Base-by-base conservation (phyloP, 257 asterid genomes). In the Solanum neorickii region DNA sequence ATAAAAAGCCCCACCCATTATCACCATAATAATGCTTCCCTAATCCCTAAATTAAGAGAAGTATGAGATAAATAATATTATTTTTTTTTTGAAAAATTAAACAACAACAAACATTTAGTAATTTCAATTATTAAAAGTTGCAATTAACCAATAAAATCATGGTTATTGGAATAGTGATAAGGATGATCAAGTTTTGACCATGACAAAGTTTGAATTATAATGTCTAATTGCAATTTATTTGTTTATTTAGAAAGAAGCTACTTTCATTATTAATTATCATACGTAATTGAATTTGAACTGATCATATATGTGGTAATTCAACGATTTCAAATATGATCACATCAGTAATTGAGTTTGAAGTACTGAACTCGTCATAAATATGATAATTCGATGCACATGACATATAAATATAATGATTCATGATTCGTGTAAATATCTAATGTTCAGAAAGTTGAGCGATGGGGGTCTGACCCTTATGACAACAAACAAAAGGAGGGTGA, bases 1-100 rank as follows among this genome's bases (percentile, higher is more conserved):
- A 86, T 84, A 84, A 68, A 88, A 90, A 86, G 88, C 82, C 89
- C 87, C 92, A 87, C 89, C 88, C 87, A 87, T 86, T 87, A 75
- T 85, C 70, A 82, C 59, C 20, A 44, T 52, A 76, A 87, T 76
- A 76, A 86, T 75, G 27, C 75, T n/a, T 39, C 69, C n/a, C 59
- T 29, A 75, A 59, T 39, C 69, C n/a, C 59, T 29, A 75, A 59
- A 76, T 47, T 69, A 85, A n/a, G 78, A 47, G 62, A 83, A 59
- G 9, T 23, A 82, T 37, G 37, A 37, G 52, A 60, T 65, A 23
- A 60, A 2, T 49, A 76, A 13, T 59, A 46, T 0, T 23, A 25
- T 0, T 23, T 25, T 47, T 25, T 65, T 65, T 0, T 0, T 12
- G 6, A 1, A 66, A 60, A 35, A 15, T 68, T 2, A 41, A 31